Conservation (phyloP, 345 rosid species). For the Linum tenue region DNA sequence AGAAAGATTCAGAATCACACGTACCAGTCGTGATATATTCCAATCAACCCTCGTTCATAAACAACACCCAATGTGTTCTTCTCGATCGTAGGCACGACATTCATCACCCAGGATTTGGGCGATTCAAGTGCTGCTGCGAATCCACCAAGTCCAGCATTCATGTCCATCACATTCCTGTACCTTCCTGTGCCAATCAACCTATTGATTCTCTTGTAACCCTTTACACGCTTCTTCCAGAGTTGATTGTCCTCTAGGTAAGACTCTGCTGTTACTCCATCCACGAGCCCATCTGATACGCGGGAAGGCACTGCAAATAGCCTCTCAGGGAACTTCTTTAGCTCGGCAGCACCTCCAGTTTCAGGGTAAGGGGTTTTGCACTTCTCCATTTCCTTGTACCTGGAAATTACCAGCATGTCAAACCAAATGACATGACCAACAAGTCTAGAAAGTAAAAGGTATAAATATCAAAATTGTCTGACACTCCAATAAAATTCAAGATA, state of each 20-base stretch:
- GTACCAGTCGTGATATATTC: constrained; percentile 94
- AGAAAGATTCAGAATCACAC: constrained; percentile 16
- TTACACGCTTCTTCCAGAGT: constrained; percentile 73
- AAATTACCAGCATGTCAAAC: not conserved
- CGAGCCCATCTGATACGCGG: constrained; percentile 46
- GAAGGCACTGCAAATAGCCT: constrained; percentile 84
- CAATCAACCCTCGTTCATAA: constrained; percentile 83
- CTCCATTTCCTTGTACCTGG: constrained; percentile 72
- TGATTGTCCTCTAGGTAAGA: constrained; percentile 56
- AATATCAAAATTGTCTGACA: too few relatives aligned
- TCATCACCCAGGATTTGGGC: constrained; percentile 90
- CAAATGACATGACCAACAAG: too few relatives aligned
- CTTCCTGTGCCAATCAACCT: constrained; percentile 67
- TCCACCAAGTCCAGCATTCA: constrained; percentile 94
- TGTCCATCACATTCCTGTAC: constrained; percentile 88
- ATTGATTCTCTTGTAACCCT: constrained; percentile 55
- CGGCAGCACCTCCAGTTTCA: constrained; percentile 45
- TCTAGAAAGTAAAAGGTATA: too few relatives aligned
- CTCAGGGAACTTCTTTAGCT: constrained; percentile 76
- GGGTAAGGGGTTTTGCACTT: constrained; percentile 69
- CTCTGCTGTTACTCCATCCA: constrained; percentile 46
- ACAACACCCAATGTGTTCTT: constrained; percentile 75
- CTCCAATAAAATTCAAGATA: too few relatives aligned
- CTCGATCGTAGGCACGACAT: constrained; percentile 71
- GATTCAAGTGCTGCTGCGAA: constrained; percentile 92